A percentile compares a stretch with the other conserved stretches of the same genome.
phyloP scores from a whole-genome alignment of 192 early-diverging fungal genomes.

The Irineochytrium annulatum region DNA sequence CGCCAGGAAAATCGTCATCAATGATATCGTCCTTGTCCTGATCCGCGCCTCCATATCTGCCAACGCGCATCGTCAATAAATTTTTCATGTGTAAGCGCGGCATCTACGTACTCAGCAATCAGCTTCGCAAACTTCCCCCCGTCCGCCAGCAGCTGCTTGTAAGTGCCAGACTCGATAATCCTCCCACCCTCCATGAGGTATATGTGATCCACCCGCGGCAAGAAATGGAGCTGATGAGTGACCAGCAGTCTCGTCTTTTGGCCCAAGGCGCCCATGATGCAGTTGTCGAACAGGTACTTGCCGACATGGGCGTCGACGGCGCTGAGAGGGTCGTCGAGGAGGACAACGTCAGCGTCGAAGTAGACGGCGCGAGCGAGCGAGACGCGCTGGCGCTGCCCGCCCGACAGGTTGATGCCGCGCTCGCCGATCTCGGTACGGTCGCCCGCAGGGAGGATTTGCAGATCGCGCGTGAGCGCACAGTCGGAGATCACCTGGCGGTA shows the following conservation, averaged over 20 bases:
- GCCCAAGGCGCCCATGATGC: conserved; percentile 55
- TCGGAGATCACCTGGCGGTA: conserved; percentile 64
- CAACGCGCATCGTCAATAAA: neutral
- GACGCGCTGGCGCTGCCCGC: conserved; percentile 73
- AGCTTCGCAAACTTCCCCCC: conserved; percentile 33
- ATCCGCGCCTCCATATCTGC: conserved; percentile 1
- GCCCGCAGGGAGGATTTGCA: conserved; percentile 57
- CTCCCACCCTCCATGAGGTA: conserved; percentile 59
- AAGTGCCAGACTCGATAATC: conserved; percentile 55
- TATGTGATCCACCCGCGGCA: conserved; percentile 63
- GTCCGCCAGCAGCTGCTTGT: conserved; percentile 46
- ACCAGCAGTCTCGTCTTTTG: conserved; percentile 66
- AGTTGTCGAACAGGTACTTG: conserved; percentile 64
- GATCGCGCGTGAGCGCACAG: conserved; percentile 70
- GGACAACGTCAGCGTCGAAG: conserved; percentile 46
- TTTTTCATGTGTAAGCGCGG: neutral
- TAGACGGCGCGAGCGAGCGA: conserved; percentile 78
- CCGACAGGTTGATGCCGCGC: conserved; percentile 48
- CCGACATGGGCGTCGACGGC: conserved; percentile 52
- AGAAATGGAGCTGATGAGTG: conserved; percentile 62
- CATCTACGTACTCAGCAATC: conserved; percentile 8
- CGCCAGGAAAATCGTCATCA: neutral
- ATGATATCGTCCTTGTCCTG: neutral
- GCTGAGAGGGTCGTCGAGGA: conserved; percentile 39
- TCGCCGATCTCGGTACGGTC: conserved; percentile 59